Base-by-base conservation (phyloP, 768 basidiomycete species). In the Dendrothele bispora region DNA sequence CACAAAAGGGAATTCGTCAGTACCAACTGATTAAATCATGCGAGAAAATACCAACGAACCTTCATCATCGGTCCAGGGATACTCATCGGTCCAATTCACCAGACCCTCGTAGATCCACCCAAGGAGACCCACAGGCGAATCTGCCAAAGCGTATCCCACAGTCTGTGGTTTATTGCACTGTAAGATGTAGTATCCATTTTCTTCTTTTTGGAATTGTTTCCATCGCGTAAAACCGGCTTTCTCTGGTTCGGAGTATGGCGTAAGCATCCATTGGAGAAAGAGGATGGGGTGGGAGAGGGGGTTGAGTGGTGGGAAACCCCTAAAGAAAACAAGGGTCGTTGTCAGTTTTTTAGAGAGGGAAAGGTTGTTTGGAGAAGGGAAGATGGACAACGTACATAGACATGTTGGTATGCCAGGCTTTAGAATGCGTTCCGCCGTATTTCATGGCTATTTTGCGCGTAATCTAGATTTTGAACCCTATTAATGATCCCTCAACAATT, bases 31-130 rank as follows among this genome's bases (percentile, higher is more conserved):
- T 49, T 44, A 58, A 11, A 5, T 45, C 22, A 7, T 32, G 27
- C 7, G 21, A 20, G 17, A 34, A 39, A 10, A n/a, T 15, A n/a
- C 39, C 15, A 21, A 50, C n/a, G 30, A 20, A 64, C 75, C 61
- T 54, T 77, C 76, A 7, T 77, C 76, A 40, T 77, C 73, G 14
- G 60, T 59, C 75, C 75, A 77, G 0, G 64, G 64, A 50, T 77
- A 77, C 1, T 53, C 37, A 40, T 75, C 76, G 0, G 67, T 56
- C 67, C 65, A 68, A 25, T 52, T 49, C 28, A 57, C 52, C 10
- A 68, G 40, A 28, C 69, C 69, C 41, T 69, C 68, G 37, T 64
- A 68, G 26, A 68, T 69, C 68, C 68, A 68, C 11, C 59, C 63
- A 26, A 68, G 63, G 7, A 68, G 22, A 1, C 75, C 75, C 2